A percentile compares a stretch with the other conserved stretches of the same genome.
phyloP scores from a whole-genome alignment of 2,329 filamentous ascomycete genomes.

The Periconia digitata region DNA sequence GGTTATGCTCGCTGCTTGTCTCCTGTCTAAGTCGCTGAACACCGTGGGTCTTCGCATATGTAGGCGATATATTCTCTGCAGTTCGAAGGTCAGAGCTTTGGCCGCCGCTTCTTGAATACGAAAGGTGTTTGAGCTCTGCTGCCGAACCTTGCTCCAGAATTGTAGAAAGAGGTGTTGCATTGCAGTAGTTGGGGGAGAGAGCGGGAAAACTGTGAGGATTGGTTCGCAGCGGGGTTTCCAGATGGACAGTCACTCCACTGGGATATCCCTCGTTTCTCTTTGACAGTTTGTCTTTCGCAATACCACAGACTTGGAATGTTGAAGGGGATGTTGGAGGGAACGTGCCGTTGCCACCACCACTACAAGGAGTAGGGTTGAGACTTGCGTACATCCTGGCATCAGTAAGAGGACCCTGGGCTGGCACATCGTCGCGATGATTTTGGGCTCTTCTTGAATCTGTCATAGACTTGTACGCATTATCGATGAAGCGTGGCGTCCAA shows the following conservation, averaged over 20 bases:
- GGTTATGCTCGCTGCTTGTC: slow-evolving; percentile 11
- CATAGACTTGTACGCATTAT: slow-evolving; percentile 11
- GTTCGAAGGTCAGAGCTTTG: slow-evolving; percentile 19
- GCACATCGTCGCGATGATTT: slow-evolving; percentile 7
- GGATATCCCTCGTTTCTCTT: neutral
- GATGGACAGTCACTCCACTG: slow-evolving; percentile 12
- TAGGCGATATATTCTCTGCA: slow-evolving; percentile 19
- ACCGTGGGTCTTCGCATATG: slow-evolving; percentile 14
- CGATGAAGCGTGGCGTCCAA: slow-evolving; percentile 9
- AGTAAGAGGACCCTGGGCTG: slow-evolving; percentile 19
- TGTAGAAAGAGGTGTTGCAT: slow-evolving; percentile 45
- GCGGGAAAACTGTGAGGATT: slow-evolving; percentile 27
- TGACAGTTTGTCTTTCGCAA: slow-evolving; percentile 6
- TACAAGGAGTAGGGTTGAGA: slow-evolving; percentile 9
- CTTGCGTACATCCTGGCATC: slow-evolving; percentile 21
- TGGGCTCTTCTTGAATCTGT: slow-evolving; percentile 9
- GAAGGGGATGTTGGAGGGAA: neutral
- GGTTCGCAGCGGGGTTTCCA: slow-evolving; percentile 19
- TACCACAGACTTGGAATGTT: slow-evolving; percentile 17
- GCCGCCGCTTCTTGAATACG: slow-evolving; percentile 26
- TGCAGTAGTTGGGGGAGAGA: slow-evolving; percentile 30
- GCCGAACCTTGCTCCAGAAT: slow-evolving; percentile 48
- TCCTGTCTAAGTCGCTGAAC: slow-evolving; percentile 22
- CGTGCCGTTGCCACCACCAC: slow-evolving; percentile 3
- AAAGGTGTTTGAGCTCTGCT: slow-evolving; percentile 42